These are phyloP conservation scores for Blastocladiella emersonii DNA, from an alignment of 371 early-diverging fungal species.

Conservation along the genomic window DNA sequence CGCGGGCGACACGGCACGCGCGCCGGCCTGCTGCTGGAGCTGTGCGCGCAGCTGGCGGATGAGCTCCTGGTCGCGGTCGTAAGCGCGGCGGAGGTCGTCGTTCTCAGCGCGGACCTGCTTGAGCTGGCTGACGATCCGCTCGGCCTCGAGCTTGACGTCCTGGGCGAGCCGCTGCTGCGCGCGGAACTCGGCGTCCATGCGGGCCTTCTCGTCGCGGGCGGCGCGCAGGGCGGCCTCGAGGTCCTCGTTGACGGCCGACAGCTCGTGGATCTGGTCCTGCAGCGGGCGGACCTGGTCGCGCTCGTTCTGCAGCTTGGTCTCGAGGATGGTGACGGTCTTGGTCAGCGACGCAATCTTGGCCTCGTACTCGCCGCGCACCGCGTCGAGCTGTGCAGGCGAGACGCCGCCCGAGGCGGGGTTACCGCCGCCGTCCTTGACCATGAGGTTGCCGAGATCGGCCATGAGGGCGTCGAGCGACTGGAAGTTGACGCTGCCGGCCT, in stretches of 20 bases:
- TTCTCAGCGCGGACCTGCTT: background rate
- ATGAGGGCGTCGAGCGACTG: constrained; percentile 62
- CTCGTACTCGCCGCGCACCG: constrained; percentile 2
- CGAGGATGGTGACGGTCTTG: constrained; percentile 28
- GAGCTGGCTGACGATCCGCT: background rate
- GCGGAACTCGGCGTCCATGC: no score
- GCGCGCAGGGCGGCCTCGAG: background rate
- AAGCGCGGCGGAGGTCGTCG: background rate
- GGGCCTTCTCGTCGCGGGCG: background rate
- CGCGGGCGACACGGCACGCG: background rate
- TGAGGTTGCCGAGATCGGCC: constrained; percentile 66
- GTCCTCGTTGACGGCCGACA: background rate
- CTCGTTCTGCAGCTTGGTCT: constrained; percentile 14
- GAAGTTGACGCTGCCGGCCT: constrained; percentile 36
- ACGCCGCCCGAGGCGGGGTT: no score
- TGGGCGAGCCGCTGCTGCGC: background rate
- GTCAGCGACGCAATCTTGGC: constrained; percentile 11
- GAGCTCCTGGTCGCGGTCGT: background rate
- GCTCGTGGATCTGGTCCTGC: background rate
- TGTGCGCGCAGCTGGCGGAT: background rate
- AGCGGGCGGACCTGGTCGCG: background rate
- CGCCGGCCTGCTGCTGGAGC: background rate
- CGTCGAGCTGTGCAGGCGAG: background rate
- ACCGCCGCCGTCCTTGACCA: constrained; percentile 14
- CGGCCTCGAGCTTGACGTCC: background rate